Conservation (phyloP, 495 filamentous ascomycete species). For the Mytilinidion resinicola region DNA sequence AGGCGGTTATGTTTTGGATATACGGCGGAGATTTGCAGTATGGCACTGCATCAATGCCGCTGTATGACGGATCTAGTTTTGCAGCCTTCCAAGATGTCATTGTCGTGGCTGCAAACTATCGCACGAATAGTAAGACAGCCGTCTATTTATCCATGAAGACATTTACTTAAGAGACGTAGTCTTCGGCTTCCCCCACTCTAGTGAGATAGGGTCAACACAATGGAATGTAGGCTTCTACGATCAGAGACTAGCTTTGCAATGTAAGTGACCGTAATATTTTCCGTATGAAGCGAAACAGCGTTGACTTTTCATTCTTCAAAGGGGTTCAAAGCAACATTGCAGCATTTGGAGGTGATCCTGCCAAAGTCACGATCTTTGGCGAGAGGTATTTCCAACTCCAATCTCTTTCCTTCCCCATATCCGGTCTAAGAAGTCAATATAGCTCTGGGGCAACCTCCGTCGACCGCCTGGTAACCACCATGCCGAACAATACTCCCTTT, state of each 20-base stretch:
- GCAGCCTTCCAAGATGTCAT: conserved; percentile 5
- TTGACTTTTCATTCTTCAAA: background rate
- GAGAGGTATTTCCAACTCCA: background rate
- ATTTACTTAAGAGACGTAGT: too few relatives aligned
- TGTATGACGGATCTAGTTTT: conserved; percentile 5
- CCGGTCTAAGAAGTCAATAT: background rate
- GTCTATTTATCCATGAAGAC: too few relatives aligned
- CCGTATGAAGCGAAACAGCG: background rate
- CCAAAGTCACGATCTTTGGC: background rate
- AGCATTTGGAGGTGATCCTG: background rate
- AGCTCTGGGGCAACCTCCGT: background rate
- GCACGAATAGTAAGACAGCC: conserved; percentile 15
- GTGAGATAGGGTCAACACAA: background rate
- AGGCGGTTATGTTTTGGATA: conserved; percentile 25
- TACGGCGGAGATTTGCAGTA: conserved; percentile 26
- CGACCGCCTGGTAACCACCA: background rate
- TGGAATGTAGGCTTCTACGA: background rate
- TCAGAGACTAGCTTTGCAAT: background rate
- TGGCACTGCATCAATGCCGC: conserved; percentile 7
- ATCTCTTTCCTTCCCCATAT: background rate
- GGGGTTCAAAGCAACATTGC: background rate
- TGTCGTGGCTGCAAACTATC: conserved; percentile 23
- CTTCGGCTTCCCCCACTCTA: background rate
- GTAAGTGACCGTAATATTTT: background rate
- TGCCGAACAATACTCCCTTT: background rate